phyloP scores from a whole-genome alignment of 306 rosid genomes.

The Rosa multiflora region DNA sequence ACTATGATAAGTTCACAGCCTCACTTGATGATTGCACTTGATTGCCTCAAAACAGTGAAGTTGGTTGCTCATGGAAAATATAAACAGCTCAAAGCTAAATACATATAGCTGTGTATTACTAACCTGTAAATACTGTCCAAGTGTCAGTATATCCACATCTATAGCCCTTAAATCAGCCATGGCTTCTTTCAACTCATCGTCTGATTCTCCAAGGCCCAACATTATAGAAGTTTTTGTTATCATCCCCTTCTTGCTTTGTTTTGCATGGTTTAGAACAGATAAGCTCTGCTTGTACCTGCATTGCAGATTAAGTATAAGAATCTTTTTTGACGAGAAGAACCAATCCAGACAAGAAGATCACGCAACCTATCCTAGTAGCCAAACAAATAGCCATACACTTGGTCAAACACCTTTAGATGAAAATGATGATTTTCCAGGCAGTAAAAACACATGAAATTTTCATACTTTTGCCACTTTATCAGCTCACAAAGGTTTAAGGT shows the following conservation, averaged over 20 bases:
- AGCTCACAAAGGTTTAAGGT: neutral
- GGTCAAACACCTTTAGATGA: neutral
- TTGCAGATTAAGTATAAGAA: conserved; percentile 25
- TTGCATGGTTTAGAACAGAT: conserved; percentile 80
- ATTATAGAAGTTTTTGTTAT: conserved; percentile 92
- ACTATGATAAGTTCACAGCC: neutral
- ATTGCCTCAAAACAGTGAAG: conserved; percentile 1
- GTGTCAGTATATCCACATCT: conserved; percentile 87
- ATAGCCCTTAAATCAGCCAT: conserved; percentile 79
- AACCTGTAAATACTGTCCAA: conserved; percentile 97
- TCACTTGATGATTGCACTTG: neutral
- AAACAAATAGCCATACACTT: neutral
- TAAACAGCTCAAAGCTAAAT: neutral
- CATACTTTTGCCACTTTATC: neutral
- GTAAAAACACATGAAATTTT: neutral
- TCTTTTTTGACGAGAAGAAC: conserved; percentile 12
- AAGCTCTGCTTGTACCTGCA: conserved; percentile 87
- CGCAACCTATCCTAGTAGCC: neutral
- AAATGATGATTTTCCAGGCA: neutral
- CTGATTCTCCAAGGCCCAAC: conserved; percentile 96
- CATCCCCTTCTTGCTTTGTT: conserved; percentile 78
- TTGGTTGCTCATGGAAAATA: neutral
- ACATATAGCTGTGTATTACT: conserved; percentile 24
- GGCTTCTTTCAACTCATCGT: conserved; percentile 79
- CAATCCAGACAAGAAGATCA: conserved; percentile 4